These are phyloP conservation scores for Termitomyces sp. DNA, from an alignment of 768 basidiomycete species.

Conservation along the genomic window DNA sequence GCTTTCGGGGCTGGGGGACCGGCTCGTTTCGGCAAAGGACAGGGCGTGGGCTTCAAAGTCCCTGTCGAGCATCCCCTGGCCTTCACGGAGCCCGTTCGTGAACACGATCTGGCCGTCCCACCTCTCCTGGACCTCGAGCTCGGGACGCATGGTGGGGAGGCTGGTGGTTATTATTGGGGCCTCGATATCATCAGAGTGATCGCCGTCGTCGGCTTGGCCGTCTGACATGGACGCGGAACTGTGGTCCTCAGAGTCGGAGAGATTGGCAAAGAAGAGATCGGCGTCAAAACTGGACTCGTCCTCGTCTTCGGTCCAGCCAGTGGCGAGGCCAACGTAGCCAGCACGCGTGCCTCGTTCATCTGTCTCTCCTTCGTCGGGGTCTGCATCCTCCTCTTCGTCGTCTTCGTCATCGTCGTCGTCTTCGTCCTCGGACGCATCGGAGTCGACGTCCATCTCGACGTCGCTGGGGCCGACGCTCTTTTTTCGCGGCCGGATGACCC, in stretches of 20 bases:
- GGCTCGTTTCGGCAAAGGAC: constrained; percentile 42
- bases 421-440: constrained; percentile 53
- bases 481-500: constrained; percentile 68
- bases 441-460: constrained; percentile 59
- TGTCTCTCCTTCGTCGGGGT: constrained; percentile 36
- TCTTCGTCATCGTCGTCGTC: constrained; percentile 34
- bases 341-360: constrained; percentile 31
- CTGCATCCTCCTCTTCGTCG: constrained; percentile 24
- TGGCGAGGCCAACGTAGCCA: constrained; percentile 58
- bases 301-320: constrained; percentile 70
- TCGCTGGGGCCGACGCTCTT: constrained; percentile 63
- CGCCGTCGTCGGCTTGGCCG: constrained; percentile 20
- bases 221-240: constrained; percentile 20
- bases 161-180: constrained; percentile 19
- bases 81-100: constrained; percentile 56
- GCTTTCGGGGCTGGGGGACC: constrained; percentile 43
- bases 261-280: constrained; percentile 77
- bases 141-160: constrained; percentile 27
- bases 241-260: constrained; percentile 50
- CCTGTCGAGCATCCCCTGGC: constrained; percentile 54
- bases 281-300: constrained; percentile 80
- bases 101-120: constrained; percentile 77
- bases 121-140: constrained; percentile 64
- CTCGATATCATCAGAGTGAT: constrained; percentile 33
- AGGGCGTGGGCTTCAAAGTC: constrained; percentile 65